Evolutionary conservation across 179 eudicot species (phyloP), one percentile per base, ranked within the genome.

Genomic region (Spinacia oleracea): DNA sequence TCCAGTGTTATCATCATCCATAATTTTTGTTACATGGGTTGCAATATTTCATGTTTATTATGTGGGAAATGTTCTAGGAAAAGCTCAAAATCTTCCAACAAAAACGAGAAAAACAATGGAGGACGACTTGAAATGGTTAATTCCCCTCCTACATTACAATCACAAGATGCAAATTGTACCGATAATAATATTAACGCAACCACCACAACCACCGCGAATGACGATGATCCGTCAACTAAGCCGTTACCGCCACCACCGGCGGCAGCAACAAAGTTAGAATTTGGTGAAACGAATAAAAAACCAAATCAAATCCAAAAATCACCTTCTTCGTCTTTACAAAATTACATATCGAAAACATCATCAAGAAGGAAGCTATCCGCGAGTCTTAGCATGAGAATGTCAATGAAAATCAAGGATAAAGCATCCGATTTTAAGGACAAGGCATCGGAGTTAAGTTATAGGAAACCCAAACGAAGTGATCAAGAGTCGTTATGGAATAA

Each of bases 401-500:
- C 87, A 3, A 60, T 59, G 23, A 83, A 83, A 55, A 73, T 76
- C 2, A 84, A 50, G 58, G 79, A 76, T 68, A 80, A 73, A 35
- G 82, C 78, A 31, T 62, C 77, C 12, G 78, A 68, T 38, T 46
- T 77, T 29, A 80, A 81, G 6, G 79, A 53, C 5, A 76, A 76
- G 70, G 83, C 79, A 1, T 77, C 80, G 0, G 77, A 83, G 27
- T 40, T 75, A 21, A 81, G 78, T 20, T 42, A 76, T 7, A 88
- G 80, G 78, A 84, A 86, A 38, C 70, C 82, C 72, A 83, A 84
- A 27, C 87, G 86, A n/a, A n/a, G n/a, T 6, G 91, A 90, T 63
- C 43, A 86, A 23, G 97, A 95, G 40, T 93, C 97, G 2, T 35
- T 95, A 12, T 95, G 90, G 97, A 85, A 87, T 71, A 95, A 93